Evolutionary conservation across 1,139 yeast species (phyloP).

Genomic region (Kodamaea sp.): DNA sequence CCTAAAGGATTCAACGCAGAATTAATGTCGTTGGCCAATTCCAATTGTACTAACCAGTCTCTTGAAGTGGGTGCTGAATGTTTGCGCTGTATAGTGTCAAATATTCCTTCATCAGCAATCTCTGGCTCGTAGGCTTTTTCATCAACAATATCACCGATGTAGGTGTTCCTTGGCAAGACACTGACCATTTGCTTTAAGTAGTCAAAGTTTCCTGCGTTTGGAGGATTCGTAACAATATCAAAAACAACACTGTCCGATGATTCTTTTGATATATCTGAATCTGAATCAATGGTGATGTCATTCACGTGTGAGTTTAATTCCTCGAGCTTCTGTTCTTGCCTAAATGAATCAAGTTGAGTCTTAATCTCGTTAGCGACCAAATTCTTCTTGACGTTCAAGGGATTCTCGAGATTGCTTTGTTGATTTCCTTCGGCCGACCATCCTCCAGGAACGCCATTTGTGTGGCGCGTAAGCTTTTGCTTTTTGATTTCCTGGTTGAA

Average conservation of each 20-base stretch:
- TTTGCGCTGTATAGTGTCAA: constrained; percentile 31
- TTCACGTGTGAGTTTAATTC: constrained; percentile 28
- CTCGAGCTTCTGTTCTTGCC: constrained; percentile 19
- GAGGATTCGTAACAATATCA: constrained; percentile 9
- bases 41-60: constrained; percentile 67
- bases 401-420: constrained; percentile 16
- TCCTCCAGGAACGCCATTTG: constrained; percentile 41
- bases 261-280: constrained; percentile 9
- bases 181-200: constrained; percentile 39
- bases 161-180: constrained; percentile 31
- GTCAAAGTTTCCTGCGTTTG: constrained; percentile 24
- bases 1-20: constrained; percentile 46
- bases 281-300: constrained; percentile 34
- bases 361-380: constrained; percentile 33
- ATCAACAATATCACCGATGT: constrained; percentile 46
- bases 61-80: constrained; percentile 51
- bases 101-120: constrained; percentile 32
- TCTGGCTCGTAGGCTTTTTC: constrained; percentile 75
- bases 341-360: constrained; percentile 23
- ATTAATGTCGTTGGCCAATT: constrained; percentile 53
- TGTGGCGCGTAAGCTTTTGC: constrained; percentile 31
- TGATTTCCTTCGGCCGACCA: constrained; percentile 25
- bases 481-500: constrained; percentile 37
- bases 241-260: constrained; percentile 14
- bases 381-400: constrained; percentile 24